Evolutionary conservation across 2,329 filamentous ascomycete species (phyloP).

Genomic region (Allantophomopsis lycopodina): DNA sequence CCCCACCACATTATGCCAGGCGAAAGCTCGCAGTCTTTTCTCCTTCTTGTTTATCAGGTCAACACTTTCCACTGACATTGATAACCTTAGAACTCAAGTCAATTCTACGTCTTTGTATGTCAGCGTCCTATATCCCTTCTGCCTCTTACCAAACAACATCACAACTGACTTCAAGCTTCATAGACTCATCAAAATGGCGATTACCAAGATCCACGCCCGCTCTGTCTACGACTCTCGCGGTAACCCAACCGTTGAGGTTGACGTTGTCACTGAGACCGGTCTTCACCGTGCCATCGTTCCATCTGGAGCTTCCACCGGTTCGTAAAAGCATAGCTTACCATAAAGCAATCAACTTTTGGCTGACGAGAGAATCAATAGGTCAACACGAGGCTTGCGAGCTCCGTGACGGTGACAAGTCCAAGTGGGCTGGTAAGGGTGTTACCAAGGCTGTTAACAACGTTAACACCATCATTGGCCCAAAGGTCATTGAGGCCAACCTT

Average conservation of each 20-base stretch:
- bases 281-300: conserved; percentile 96
- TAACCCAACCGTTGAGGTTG: conserved; percentile 98
- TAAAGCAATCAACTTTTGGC: conserved; percentile 4
- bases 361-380: conserved; percentile 31
- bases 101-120: too few species aligned
- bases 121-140: too few species aligned
- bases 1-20: too few species aligned
- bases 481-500: conserved; percentile 67
- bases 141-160: too few species aligned
- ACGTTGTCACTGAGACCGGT: conserved; percentile 90
- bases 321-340: conserved; percentile 22
- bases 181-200: conserved; percentile 55
- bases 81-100: too few species aligned
- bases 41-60: too few species aligned
- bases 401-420: conserved; percentile 76
- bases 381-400: conserved; percentile 87
- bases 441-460: conserved; percentile 77
- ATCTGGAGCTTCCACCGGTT: conserved; percentile 89
- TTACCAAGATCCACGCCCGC: conserved; percentile 82
- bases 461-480: conserved; percentile 68
- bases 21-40: too few species aligned
- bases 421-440: conserved; percentile 82
- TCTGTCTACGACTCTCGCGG: conserved; percentile 97
- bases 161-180: too few species aligned
- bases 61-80: too few species aligned